phyloP scores from a whole-genome alignment of 2,329 filamentous ascomycete genomes.

The Fusarium mangiferae region DNA sequence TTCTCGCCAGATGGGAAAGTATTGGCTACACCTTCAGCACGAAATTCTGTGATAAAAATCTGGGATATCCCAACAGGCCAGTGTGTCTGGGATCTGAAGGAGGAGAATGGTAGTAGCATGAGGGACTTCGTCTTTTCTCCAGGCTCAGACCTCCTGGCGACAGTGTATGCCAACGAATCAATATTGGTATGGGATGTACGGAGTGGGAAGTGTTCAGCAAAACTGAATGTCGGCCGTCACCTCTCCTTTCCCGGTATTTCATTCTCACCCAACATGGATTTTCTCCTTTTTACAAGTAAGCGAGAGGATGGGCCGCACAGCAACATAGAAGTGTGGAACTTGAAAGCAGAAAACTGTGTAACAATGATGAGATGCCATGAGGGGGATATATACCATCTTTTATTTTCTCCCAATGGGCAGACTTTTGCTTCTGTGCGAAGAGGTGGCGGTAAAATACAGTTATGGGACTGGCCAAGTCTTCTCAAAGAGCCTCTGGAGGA shows the following conservation, averaged over 20 bases:
- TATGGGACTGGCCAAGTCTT: background rate
- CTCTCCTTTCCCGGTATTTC: accelerated
- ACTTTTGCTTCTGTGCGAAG: accelerated
- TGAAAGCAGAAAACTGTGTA: accelerated
- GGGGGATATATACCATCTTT: accelerated
- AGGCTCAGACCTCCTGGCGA: background rate
- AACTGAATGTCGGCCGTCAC: accelerated
- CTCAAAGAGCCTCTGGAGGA: background rate
- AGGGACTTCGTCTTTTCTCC: background rate
- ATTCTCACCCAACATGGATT: background rate
- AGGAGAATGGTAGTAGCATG: accelerated
- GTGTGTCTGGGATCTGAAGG: background rate
- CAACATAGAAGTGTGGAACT: background rate
- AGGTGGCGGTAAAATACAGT: background rate
- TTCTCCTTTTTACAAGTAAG: accelerated
- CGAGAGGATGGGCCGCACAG: accelerated
- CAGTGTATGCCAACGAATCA: accelerated
- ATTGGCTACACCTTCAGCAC: background rate
- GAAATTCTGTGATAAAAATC: background rate
- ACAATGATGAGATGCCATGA: too few relatives aligned
- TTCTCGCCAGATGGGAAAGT: background rate
- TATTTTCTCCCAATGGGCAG: background rate
- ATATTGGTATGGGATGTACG: background rate
- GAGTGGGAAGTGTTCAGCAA: background rate
- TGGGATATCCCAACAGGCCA: background rate